Base-by-base conservation (phyloP, 495 filamentous ascomycete species). In the Parathielavia hyrcaniae region DNA sequence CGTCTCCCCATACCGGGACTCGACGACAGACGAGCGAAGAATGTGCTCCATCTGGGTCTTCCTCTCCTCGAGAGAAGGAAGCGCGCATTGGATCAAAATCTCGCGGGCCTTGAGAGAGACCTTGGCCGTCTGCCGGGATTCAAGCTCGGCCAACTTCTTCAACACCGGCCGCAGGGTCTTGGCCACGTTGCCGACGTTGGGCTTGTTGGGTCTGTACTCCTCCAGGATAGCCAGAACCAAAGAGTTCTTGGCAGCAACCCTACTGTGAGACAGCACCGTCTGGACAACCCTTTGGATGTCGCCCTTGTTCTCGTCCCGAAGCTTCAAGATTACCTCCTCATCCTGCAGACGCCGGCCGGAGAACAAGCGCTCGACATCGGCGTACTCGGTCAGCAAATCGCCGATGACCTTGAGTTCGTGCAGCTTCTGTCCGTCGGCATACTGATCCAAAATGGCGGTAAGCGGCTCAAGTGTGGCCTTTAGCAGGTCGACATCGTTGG, bases 11-110 rank as follows among this genome's bases (percentile, higher is more conserved):
- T 98, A 98, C 63, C 88, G 84, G 40, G 91, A 95, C 72, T 97
- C 90, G 8, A 97, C 84, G n/a, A 98, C 93, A 2, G 95, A 91
- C 36, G 93, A 95, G 40, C 92, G 89, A 35, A 98, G 81, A 64
- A 98, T 98, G 73, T 97, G 92, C 75, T 97, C 95, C 93, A 98
- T 97, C 75, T 98, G 93, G 36, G 86, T 82, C 8, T 88, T 85
- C 61, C 93, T 83, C 79, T 98, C 93, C 70, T 97, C 93, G 22
- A 98, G 79, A 6, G 95, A 97, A 0, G 93, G 93, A 67, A 98
- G 80, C 35, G 93, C 91, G 62, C 90, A 97, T 74, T 97, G 93
- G 57, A 98, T 98, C 49, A 97, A 81, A 32, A 97, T 86, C 72
- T 98, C 93, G 64, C 93, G 88, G 36, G 93, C 92, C 78, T 97